phyloP scores from a whole-genome alignment of 1,284 basidiomycete genomes.

The Irpex sp. region DNA sequence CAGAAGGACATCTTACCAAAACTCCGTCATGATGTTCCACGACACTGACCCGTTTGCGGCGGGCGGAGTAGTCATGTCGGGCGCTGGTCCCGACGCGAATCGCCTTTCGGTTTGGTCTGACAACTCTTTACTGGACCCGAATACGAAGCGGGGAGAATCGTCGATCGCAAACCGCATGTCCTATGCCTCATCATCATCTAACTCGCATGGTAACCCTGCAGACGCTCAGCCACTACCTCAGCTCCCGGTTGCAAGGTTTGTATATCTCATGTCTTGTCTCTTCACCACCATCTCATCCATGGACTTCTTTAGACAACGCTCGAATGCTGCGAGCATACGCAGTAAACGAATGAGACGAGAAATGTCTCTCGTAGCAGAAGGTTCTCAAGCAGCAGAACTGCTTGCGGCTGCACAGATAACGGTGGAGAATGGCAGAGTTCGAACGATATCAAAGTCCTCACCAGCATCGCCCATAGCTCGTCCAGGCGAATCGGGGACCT shows the following conservation, averaged over 20 bases:
- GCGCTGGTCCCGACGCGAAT: constrained; percentile 31
- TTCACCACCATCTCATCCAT: not conserved
- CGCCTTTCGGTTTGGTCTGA: constrained; percentile 53
- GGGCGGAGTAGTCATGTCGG: constrained; percentile 39
- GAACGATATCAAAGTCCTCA: not conserved
- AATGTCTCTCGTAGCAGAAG: constrained; percentile 8
- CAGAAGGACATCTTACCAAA: constrained; percentile 34
- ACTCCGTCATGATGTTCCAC: constrained; percentile 57
- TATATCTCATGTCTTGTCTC: not conserved
- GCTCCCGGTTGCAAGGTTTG: not conserved
- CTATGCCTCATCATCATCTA: constrained; percentile 54
- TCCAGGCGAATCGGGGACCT: not conserved
- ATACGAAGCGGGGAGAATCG: constrained; percentile 32
- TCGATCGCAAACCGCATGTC: constrained; percentile 41
- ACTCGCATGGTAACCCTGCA: constrained; percentile 36
- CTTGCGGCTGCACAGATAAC: not conserved
- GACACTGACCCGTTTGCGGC: constrained; percentile 63
- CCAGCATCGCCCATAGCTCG: not conserved
- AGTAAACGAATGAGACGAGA: constrained; percentile 11
- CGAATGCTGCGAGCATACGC: not conserved
- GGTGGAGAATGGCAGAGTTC: not conserved
- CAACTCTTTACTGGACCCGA: constrained; percentile 43
- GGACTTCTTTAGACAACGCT: not conserved
- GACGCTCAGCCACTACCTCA: constrained; percentile 16
- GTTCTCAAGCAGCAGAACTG: not conserved